Base-by-base conservation (phyloP, 495 filamentous ascomycete species). In the Aspergillus wentii region DNA sequence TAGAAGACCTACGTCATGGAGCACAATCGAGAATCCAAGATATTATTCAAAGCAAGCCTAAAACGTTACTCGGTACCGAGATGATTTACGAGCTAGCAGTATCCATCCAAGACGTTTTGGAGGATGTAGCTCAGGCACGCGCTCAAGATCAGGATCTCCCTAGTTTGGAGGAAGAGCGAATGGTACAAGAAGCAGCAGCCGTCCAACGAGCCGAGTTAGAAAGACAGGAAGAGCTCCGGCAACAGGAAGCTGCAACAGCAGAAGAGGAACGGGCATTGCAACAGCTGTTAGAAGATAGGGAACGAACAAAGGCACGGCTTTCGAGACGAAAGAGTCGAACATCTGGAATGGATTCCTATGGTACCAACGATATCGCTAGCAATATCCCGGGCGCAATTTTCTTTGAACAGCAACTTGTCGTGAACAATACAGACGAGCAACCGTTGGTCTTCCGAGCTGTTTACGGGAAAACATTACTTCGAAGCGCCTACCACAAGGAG, bases 41-140 rank as follows among this genome's bases (percentile, higher is more conserved):
- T 31, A 78, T 86, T 32, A 56, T 89, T 36, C 78, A 74, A 37
- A 75, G 68, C 3, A 83, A 82, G 51, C 84, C 86, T 3, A 87
- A 78, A 45, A 66, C 79, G 18, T 69, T 91, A 8, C 66, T 88
- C 13, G 85, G 83, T 2, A 77, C 83, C 43, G 83, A 88, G 33
- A 96, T 98, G 90, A 87, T 98, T 9, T 82, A 86, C 57, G 85
- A 88, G 40, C 74, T 98, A 25, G 85, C 86, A 7, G 76, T 83
- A 33, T 79, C 82, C 4, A 80, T 96, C 30, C 82, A 86, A 41
- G 92, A 97, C 44, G 78, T 90, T 13, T 67, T 98, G 14, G 89
- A 97, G 54, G 86, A 94, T 61, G 87, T 85, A 14, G 83, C 86
- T 7, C 72, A 83, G 47, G 77, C 78, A 18, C 81, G 80, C 43